A percentile compares a stretch with the other conserved stretches of the same genome.
Conservation (phyloP, 441 rosid genomes). For the Populus hybrid region DNA sequence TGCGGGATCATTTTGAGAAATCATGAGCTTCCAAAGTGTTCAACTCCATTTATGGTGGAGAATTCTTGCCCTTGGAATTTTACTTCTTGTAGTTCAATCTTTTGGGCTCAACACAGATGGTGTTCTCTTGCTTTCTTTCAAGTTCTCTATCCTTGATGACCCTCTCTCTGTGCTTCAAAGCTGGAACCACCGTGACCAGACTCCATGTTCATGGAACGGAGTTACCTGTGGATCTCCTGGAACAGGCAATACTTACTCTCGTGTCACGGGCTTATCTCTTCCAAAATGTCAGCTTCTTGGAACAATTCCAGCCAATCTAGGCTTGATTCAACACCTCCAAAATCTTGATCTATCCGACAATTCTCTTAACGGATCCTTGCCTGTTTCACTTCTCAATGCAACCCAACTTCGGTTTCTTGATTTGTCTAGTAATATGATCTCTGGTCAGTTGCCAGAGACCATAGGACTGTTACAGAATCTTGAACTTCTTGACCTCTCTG, state of each 20-base stretch:
- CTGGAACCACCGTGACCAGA: conserved; percentile 59
- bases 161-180: conserved; percentile 43
- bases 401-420: conserved; percentile 56
- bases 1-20: conserved; percentile 41
- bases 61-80: conserved; percentile 13
- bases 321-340: conserved; percentile 49
- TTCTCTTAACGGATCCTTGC: conserved; percentile 71
- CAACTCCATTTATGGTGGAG: conserved; percentile 32
- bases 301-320: conserved; percentile 65
- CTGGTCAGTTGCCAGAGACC: conserved; percentile 48
- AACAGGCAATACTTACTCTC: conserved; percentile 21
- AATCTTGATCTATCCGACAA: conserved; percentile 70
- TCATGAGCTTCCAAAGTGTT: conserved; percentile 37
- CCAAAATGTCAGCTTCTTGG: conserved; percentile 66
- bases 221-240: conserved; percentile 48
- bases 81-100: conserved; percentile 25
- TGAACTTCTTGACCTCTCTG: conserved; percentile 59
- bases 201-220: conserved; percentile 85
- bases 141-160: conserved; percentile 54
- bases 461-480: conserved; percentile 53
- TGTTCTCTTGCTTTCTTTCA: conserved; percentile 63
- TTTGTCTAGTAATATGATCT: conserved; percentile 59
- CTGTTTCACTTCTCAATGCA: conserved; percentile 50
- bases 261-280: conserved; percentile 54
- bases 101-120: conserved; percentile 59